Evolutionary conservation across 2,329 filamentous ascomycete genomes (phyloP), one percentile per base, ranked within the genome.

Genomic region (Triangularia setosa): DNA sequence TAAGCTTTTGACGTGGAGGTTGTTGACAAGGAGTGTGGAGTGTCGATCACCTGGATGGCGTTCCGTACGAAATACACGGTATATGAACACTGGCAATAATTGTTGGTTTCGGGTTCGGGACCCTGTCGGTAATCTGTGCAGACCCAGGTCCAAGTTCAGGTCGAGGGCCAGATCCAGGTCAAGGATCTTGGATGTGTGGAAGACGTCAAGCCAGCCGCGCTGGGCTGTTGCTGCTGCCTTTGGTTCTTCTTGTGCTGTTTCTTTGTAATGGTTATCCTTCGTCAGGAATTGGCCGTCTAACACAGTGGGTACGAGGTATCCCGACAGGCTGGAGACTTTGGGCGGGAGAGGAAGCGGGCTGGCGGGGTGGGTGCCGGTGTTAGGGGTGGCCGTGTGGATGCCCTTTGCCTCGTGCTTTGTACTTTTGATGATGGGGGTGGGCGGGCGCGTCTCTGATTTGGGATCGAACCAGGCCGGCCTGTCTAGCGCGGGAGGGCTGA

Each of bases 41-140:
- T 70, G 75, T 73, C 75, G 75, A 78, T 78, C 76, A 74, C 72
- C 70, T 75, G 70, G 71, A 73, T 73, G 72, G 73, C 74, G 72
- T 60, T 59, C 60, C 28, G 48, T 61, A 48, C 40, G 65, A 64
- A 62, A 65, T 64, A 65, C 48, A 64, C 68, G 64, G 69, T 69
- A 70, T 68, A 67, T 63, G 54, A 27, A 59, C 2, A 40, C 18
- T 59, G 30, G 35, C 57, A 59, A 59, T 59, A 40, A 48, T 58
- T 62, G 48, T 40, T 48, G 59, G 24, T 61, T 44, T 69, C 65
- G 67, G 66, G 60, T 63, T 62, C 58, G 58, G 59, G 61, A 64
- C 64, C 64, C 65, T 68, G 68, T 63, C 64, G 63, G 60, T 48
- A 52, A 44, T 30, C 40, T 48, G 30, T 44, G 21, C 58, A 28